Base-by-base conservation (phyloP, 78 protist genomes). In the Protostelium mycophagum region DNA sequence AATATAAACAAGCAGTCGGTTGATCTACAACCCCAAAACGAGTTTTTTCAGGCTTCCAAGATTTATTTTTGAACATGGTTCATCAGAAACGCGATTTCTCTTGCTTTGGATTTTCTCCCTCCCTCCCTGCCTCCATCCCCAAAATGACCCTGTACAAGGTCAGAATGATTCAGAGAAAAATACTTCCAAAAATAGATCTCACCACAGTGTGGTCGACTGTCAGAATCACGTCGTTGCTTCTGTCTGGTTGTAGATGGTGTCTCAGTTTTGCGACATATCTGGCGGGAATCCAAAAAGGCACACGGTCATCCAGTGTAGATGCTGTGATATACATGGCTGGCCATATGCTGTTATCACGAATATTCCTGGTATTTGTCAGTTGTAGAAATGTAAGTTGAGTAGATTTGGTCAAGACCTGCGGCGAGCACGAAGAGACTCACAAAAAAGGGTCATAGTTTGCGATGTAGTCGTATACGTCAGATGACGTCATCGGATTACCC, bases 401-500 rank as follows among this genome's bases (percentile, higher is more conserved):
- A n/a, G n/a, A n/a, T n/a, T n/a, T n/a, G n/a, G n/a, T n/a, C n/a
- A n/a, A n/a, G n/a, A n/a, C n/a, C n/a, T n/a, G n/a, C n/a, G n/a
- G n/a, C n/a, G n/a, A n/a, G n/a, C n/a, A n/a, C n/a, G n/a, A n/a
- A n/a, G n/a, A n/a, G n/a, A 51, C 73, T 51, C 73, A 51, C 73
- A 5, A 0, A 73, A 93, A 95, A n/a, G 97, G 97, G 23, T 90
- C 93, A 51, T 95, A 95, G 1, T 88, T 28, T 91, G 35, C 31
- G 10, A 96, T 96, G 90, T 86, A 91, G 1, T 95, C 85, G 83
- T 86, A 93, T 1, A 38, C 34, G 28, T 35, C 1, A 25, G 28
- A 1, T 10, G 39, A 35, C 1, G 35, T 89, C 28, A 1, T 0
- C 36, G 97, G 97, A 87, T 96, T 91, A 1, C 97, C 97, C 98